Evolutionary conservation across 1,139 yeast genomes (phyloP).

Genomic region (Suhomyces choctaworum): DNA sequence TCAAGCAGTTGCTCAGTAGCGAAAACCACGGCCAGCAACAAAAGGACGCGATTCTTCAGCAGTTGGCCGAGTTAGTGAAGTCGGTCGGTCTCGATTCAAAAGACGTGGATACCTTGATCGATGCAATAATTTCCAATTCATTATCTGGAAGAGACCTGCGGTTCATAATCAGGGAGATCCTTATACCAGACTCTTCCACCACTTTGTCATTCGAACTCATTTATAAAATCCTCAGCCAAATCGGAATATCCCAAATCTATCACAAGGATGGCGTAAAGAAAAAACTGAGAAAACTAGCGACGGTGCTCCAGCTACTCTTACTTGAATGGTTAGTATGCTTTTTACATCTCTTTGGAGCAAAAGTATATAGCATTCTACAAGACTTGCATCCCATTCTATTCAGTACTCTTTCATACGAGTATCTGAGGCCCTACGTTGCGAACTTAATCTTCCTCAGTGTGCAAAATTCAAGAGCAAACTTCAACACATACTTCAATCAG

Average conservation of each 20-base stretch:
- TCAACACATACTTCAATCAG: slow-evolving; percentile 14
- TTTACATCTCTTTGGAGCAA: slow-evolving; percentile 29
- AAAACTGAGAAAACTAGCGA: slow-evolving; percentile 26
- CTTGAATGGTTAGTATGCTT: slow-evolving; percentile 35
- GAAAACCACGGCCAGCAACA: background rate
- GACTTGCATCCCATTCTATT: slow-evolving; percentile 35
- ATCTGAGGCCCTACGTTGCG: slow-evolving; percentile 42
- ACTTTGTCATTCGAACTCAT: slow-evolving; percentile 16
- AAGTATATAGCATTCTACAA: slow-evolving; percentile 18
- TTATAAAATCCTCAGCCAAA: slow-evolving; percentile 25
- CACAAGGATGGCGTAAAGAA: slow-evolving; percentile 24
- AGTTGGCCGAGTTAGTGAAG: slow-evolving; percentile 2
- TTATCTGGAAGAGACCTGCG: slow-evolving; percentile 12
- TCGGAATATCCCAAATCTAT: slow-evolving; percentile 33
- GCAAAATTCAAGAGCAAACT: slow-evolving; percentile 16
- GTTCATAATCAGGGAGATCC: slow-evolving; percentile 11
- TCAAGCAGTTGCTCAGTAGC: slow-evolving; percentile 1
- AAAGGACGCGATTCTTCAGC: slow-evolving; percentile 4
- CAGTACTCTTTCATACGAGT: slow-evolving; percentile 45
- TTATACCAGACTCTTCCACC: slow-evolving; percentile 16
- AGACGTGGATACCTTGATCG: slow-evolving; percentile 10
- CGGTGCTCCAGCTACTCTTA: slow-evolving; percentile 25
- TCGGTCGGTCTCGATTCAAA: slow-evolving; percentile 7
- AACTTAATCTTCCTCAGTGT: slow-evolving; percentile 42
- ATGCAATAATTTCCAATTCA: slow-evolving; percentile 6